Base-by-base conservation (phyloP, 2,329 filamentous ascomycete genomes). In the Colletotrichum gloeosporioides region DNA sequence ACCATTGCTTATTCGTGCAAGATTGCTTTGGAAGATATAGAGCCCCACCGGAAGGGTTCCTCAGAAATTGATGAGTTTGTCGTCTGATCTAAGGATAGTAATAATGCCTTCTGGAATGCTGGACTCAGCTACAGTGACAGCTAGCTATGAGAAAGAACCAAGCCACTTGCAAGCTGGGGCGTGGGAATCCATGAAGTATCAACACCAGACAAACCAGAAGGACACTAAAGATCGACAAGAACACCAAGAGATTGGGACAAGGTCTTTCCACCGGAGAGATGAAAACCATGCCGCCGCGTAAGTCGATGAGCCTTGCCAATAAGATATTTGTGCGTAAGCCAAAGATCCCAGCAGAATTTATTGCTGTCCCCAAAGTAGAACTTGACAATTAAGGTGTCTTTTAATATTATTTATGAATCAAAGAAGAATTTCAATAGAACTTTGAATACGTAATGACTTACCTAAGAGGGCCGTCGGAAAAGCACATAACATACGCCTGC, bases 271-370 rank as follows among this genome's bases (percentile, higher is more conserved):
- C 10, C 3, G 6, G 44, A 49, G 3, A 4, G 5, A 49, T 49
- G 3, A 4, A 49, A 2, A 10, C 39, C 18, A 6, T 44, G 18
- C 18, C 39, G 5, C 9, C 39, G 18, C 9, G 18, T n/a, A 44
- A 12, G 5, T 44, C 1, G 5, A 44, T 44, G 39, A 44, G 39
- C 39, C 34, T 36, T 36, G 34, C 34, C 1, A 12, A 5, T 6
- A 44, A 44, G 18, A 18, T 44, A 1, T 44, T 12, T 44, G 39
- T 44, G 0, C 18, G 18, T 6, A 44, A 44, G 18, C 39, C 18
- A 44, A 44, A n/a, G 2, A 18, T 18, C 2, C 16, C 0, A 44
- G 8, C 4, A 18, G 8, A n/a, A 5, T 44, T 0, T 2, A 18
- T 44, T 18, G 39, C 18, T 44, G 39, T 44, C 39, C 4, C 8